Evolutionary conservation across 2,329 filamentous ascomycete genomes (phyloP), one percentile per base, ranked within the genome.

Genomic region (Fusarium luffae): DNA sequence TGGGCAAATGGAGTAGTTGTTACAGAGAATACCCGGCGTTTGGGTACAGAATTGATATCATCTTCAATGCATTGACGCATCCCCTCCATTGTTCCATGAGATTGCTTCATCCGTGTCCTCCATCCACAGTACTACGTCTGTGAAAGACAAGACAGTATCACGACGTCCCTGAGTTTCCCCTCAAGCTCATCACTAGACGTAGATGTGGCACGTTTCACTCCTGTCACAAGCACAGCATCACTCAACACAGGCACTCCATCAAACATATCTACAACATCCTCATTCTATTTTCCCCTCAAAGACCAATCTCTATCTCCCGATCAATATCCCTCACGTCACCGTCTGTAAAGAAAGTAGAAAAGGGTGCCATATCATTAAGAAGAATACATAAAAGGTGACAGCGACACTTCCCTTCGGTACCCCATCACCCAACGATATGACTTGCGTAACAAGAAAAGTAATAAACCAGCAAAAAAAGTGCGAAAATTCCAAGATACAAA

Each of bases 361-460:
- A 66, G 52, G 58, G 32, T 54, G 62, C 54, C 71, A 62, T 74
- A 54, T 56, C 67, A 74, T 74, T 72, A 74, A 60, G 50, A 74
- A 62, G 27, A 40, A 44, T 52, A 64, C 30, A 60, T 54, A 51
- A 65, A 64, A 57, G 9, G 21, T 19, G 13, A 19, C 27, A 16
- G 42, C 13, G n/a, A 34, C 49, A 55, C 23, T 49, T 13, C 25
- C 54, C 19, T 27, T 21, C 21, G 28, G 43, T 28, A 49, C 28
- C 48, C 60, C 40, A 37, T 61, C 54, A 61, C 63, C 54, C 25
- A 34, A 56, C 21, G 34, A 63, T 47, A 55, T 43, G 44, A 54
- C 46, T 40, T 41, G 28, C 44, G 46, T 23, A 47, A 52, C 47
- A 63, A 48, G 23, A 56, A 19, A 50, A 50, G 47, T 50, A 28